A percentile compares a stretch with the other conserved stretches of the same genome.
These are phyloP conservation scores for Penicillium sclerotigenum DNA, from an alignment of 2,329 filamentous ascomycete genomes.

Conservation along the genomic window DNA sequence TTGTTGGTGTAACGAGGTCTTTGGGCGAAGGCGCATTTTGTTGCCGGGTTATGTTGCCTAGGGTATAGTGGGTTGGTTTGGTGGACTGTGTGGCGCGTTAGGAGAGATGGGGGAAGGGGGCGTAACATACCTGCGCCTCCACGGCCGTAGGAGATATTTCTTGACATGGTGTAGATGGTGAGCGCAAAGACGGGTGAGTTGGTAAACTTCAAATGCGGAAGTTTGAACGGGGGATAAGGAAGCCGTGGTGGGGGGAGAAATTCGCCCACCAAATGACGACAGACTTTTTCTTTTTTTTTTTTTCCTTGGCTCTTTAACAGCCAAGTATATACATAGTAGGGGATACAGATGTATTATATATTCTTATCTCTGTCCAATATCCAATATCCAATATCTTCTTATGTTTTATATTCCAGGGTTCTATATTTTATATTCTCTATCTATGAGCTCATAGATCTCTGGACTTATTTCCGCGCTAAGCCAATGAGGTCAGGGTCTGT, in stretches of 20 bases:
- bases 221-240: background rate
- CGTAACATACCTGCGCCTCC: conserved; percentile 63
- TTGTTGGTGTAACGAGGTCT: conserved; percentile 75
- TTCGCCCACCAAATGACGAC: conserved; percentile 1
- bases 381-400: background rate
- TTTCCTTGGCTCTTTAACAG: background rate
- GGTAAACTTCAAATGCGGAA: background rate
- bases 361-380: background rate
- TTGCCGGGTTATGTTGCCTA: conserved; percentile 63
- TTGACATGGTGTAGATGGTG: conserved; percentile 14
- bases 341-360: background rate
- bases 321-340: background rate
- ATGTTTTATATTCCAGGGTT: background rate
- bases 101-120: background rate
- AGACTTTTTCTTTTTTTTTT: conserved; percentile 3
- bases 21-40: conserved; percentile 50
- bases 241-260: conserved; percentile 3
- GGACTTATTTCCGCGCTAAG: background rate
- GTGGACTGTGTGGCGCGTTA: background rate
- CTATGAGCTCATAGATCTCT: background rate
- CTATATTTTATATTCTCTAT: background rate
- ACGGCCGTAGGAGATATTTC: conserved; percentile 64
- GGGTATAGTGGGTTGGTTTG: background rate
- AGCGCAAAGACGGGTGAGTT: background rate
- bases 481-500: background rate